A percentile compares a stretch with the other conserved stretches of the same genome.
Evolutionary conservation across 495 filamentous ascomycete genomes (phyloP).

Genomic region (Echria macrotheca): DNA sequence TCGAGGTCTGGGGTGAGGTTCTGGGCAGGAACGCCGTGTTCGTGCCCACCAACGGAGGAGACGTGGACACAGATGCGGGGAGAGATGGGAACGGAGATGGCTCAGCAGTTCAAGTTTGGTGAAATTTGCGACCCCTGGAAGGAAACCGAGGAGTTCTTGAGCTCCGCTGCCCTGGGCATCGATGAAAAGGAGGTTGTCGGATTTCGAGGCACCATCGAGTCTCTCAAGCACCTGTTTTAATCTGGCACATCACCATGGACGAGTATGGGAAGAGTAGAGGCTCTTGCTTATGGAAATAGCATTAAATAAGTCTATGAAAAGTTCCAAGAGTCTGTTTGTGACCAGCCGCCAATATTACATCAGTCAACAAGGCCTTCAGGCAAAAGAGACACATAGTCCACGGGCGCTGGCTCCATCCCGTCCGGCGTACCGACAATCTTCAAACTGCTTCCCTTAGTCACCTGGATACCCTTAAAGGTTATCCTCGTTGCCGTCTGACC

Average conservation of each 20-base stretch:
- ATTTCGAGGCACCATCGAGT: slow-evolving; percentile 6
- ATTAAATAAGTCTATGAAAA: too few relatives aligned
- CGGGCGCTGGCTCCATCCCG: slow-evolving; percentile 55
- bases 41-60: not conserved
- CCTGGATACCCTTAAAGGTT: slow-evolving; percentile 47
- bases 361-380: slow-evolving; percentile 57
- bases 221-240: slow-evolving; percentile 6
- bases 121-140: slow-evolving; percentile 17
- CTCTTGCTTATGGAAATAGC: too few relatives aligned
- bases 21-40: slow-evolving; percentile 5
- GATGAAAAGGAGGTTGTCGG: slow-evolving; percentile 12
- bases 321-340: too few relatives aligned
- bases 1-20: slow-evolving; percentile 15
- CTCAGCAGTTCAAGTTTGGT: slow-evolving; percentile 15
- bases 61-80: slow-evolving; percentile 13
- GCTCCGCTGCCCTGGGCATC: slow-evolving; percentile 12
- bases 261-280: too few relatives aligned
- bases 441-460: slow-evolving; percentile 50
- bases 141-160: slow-evolving; percentile 6
- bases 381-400: slow-evolving; percentile 63
- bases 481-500: slow-evolving; percentile 59
- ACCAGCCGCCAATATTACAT: not conserved
- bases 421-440: slow-evolving; percentile 56
- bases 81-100: slow-evolving; percentile 4
- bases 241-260: too few relatives aligned